These are phyloP conservation scores for Clathrus columnatus DNA, from an alignment of 768 basidiomycete genomes.

Conservation along the genomic window DNA sequence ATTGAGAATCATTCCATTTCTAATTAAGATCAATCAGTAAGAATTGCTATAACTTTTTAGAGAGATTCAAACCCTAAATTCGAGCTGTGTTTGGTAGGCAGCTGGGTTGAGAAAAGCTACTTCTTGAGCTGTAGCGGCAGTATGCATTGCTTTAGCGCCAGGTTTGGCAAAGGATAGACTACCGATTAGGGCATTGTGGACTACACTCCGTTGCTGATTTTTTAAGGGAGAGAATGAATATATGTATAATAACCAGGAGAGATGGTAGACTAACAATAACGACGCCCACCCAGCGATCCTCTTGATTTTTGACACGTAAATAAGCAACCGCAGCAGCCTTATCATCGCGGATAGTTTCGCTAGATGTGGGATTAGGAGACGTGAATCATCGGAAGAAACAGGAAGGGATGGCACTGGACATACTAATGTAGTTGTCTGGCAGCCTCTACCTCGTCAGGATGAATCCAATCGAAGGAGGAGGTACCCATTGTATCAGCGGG, in stretches of 20 bases:
- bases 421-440: slow-evolving; percentile 68
- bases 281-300: slow-evolving; percentile 69
- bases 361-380: slow-evolving; percentile 18
- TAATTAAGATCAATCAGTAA: slow-evolving; percentile 8
- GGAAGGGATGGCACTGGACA: slow-evolving; percentile 15
- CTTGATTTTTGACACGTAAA: slow-evolving; percentile 71
- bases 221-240: neutral
- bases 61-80: slow-evolving; percentile 25
- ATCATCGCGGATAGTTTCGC: slow-evolving; percentile 69
- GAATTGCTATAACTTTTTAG: neutral
- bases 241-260: neutral
- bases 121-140: slow-evolving; percentile 76
- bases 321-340: slow-evolving; percentile 75
- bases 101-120: slow-evolving; percentile 62
- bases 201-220: slow-evolving; percentile 51
- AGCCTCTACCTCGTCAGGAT: slow-evolving; percentile 67
- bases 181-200: slow-evolving; percentile 65
- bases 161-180: slow-evolving; percentile 73
- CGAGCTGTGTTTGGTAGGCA: slow-evolving; percentile 24
- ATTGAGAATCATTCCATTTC: slow-evolving; percentile 27
- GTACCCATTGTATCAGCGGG: slow-evolving; percentile 61
- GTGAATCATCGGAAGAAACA: neutral
- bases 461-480: slow-evolving; percentile 66
- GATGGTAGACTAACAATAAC: slow-evolving; percentile 48
- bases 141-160: slow-evolving; percentile 67